A percentile compares a stretch with the other conserved stretches of the same genome.
phyloP scores from a whole-genome alignment of 371 early-diverging fungal species.

The Entomophthora muscae region DNA sequence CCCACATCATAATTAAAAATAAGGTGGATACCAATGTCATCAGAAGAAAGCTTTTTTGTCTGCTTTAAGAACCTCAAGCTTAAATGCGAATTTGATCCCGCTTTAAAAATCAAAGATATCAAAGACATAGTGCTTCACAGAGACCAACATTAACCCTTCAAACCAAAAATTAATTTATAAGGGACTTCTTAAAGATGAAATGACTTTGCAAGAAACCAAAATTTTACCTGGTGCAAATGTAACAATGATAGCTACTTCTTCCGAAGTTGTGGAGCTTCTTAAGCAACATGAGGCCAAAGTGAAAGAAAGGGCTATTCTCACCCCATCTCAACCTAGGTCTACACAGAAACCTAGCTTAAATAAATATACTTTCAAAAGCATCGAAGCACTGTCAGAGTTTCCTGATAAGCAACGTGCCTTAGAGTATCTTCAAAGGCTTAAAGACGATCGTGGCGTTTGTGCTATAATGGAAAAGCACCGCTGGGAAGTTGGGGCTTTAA shows the following conservation, averaged over 20 bases:
- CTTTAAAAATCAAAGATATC: not conserved
- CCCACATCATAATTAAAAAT: no score
- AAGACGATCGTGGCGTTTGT: slow-evolving; percentile 46
- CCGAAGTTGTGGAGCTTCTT: not conserved
- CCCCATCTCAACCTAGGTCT: not conserved
- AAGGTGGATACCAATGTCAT: no score
- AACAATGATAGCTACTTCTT: not conserved
- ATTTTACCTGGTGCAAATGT: not conserved
- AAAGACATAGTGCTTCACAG: not conserved
- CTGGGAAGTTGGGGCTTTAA: slow-evolving; percentile 63
- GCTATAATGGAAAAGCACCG: slow-evolving; percentile 51
- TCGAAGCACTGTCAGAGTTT: slow-evolving; percentile 45
- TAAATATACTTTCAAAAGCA: slow-evolving; percentile 44
- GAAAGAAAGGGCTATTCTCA: not conserved
- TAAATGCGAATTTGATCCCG: not conserved
- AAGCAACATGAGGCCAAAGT: not conserved
- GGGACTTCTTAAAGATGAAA: not conserved
- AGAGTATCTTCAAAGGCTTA: slow-evolving; percentile 38
- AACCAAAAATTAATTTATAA: slow-evolving; percentile 2
- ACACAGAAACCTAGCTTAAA: not conserved
- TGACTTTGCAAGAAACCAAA: not conserved
- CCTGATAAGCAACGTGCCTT: slow-evolving; percentile 36
- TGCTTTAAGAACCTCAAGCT: not conserved
- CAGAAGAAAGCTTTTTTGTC: not conserved
- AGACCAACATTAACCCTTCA: not conserved